Base-by-base conservation (phyloP, 306 rosid species). In the Carpinus viminea region DNA sequence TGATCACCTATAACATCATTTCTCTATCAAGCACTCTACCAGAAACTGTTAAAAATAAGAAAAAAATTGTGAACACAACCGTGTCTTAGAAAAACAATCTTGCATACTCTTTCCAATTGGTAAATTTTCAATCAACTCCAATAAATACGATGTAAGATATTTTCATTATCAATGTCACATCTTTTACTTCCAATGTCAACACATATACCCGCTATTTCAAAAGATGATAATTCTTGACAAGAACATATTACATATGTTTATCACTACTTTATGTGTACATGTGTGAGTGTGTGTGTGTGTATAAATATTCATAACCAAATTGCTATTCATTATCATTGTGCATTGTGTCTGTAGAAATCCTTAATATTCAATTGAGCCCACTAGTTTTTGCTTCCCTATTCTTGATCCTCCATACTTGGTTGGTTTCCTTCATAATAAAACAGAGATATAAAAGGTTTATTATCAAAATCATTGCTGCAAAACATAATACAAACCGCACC, bases 401-500 rank as follows among this genome's bases (percentile, higher is more conserved):
- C 3, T 9, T 41, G 16, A 15, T 66, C 12, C 16, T 66, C 28
- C 72, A 20, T 53, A 48, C 57, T 53, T 17, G 31, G 65, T 53
- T 17, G 31, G 65, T 21, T 9, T 66, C 2, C 47, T 66, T 21
- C 24, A 41, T 4, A 64, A 31, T 62, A 34, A 62, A 62, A 43
- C 45, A 62, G 69, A 62, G 46, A 31, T 2, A 62, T 13, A 46
- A 8, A 36, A 26, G 21, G 12, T 65, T 38, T 38, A 7, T 9
- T 4, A 66, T 17, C 5, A 59, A 50, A 21, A 4, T 7, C 48
- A 59, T 31, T 17, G 38, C 4, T 12, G 51, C 47, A 64, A 16
- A 64, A 21, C 28, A 66, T 72, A 5, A 34, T 60, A 73, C 50
- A 71, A 38, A 74, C 59, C 59, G n/a, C 83, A 94, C 98, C 96